Conservation (phyloP, 176 grass and related monocot genomes). For the Carex myosuroides region DNA sequence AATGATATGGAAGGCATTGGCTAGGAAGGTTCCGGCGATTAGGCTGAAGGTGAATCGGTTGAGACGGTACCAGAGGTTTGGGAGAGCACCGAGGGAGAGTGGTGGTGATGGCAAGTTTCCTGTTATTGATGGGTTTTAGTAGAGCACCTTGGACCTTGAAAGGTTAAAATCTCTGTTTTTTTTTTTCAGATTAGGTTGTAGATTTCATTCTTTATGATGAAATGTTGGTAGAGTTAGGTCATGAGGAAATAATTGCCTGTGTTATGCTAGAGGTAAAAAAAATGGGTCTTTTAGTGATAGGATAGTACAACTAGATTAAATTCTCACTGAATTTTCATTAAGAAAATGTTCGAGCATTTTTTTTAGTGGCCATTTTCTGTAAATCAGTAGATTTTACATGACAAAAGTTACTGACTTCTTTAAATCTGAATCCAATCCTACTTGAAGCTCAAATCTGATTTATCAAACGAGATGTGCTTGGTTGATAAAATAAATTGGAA, state of each 20-base stretch:
- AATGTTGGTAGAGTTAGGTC: not conserved
- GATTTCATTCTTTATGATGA: not conserved
- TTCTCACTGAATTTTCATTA: not conserved
- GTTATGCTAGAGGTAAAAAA: not conserved
- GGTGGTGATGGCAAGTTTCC: not conserved
- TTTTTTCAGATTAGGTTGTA: slow-evolving; percentile 2
- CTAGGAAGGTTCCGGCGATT: slow-evolving; percentile 50
- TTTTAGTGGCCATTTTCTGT: not conserved
- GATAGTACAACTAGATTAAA: slow-evolving; percentile 5
- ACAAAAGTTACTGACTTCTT: not conserved
- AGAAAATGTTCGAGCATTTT: not conserved
- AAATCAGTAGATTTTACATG: not conserved
- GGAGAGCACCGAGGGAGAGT: not conserved
- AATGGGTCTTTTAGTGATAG: not conserved
- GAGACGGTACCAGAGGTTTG: slow-evolving; percentile 48
- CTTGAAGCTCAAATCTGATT: not conserved
- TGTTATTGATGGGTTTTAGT: slow-evolving; percentile 9
- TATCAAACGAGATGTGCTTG: not conserved
- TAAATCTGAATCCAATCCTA: not conserved
- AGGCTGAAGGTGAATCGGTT: slow-evolving; percentile 48
- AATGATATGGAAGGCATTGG: slow-evolving; percentile 78
- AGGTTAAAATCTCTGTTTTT: not conserved
- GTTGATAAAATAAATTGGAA: not conserved
- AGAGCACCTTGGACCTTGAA: not conserved
- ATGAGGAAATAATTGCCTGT: not conserved